These are phyloP conservation scores for Lophiotrema nucula DNA, from an alignment of 495 filamentous ascomycete genomes.

Conservation along the genomic window DNA sequence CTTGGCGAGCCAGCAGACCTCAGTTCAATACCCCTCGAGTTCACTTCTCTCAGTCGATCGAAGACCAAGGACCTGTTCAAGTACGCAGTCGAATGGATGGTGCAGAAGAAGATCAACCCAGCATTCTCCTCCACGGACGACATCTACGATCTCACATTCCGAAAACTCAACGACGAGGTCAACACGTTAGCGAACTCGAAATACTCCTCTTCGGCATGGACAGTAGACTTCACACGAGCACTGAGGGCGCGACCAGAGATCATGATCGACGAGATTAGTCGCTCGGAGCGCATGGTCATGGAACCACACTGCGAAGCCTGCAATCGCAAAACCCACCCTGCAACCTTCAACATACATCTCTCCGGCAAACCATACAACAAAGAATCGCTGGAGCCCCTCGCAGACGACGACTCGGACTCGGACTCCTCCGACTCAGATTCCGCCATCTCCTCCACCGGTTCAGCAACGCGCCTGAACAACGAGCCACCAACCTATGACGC, in stretches of 20 bases:
- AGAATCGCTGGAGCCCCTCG: constrained; percentile 65
- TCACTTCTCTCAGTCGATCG: constrained; percentile 63
- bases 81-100: constrained; percentile 78
- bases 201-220: constrained; percentile 74
- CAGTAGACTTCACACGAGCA: constrained; percentile 59
- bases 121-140: constrained; percentile 63
- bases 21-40: constrained; percentile 66
- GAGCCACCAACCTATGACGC: constrained; percentile 34
- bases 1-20: constrained; percentile 60
- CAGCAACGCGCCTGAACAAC: constrained; percentile 7
- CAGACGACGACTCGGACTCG: constrained; percentile 47
- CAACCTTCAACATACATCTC: constrained; percentile 62
- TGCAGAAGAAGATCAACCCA: constrained; percentile 74
- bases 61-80: constrained; percentile 76
- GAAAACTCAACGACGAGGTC: constrained; percentile 72
- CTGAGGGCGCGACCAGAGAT: constrained; percentile 63
- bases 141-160: constrained; percentile 69
- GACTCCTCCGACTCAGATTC: constrained; percentile 5
- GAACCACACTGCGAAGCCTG: constrained; percentile 70
- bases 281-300: constrained; percentile 29
- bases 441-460: constrained; percentile 15
- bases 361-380: constrained; percentile 68
- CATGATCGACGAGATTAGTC: constrained; percentile 35
- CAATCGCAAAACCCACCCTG: constrained; percentile 65
- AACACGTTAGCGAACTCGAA: constrained; percentile 66